These are phyloP conservation scores for Williopsis jadinii DNA, from an alignment of 1,139 yeast genomes.

Conservation along the genomic window DNA sequence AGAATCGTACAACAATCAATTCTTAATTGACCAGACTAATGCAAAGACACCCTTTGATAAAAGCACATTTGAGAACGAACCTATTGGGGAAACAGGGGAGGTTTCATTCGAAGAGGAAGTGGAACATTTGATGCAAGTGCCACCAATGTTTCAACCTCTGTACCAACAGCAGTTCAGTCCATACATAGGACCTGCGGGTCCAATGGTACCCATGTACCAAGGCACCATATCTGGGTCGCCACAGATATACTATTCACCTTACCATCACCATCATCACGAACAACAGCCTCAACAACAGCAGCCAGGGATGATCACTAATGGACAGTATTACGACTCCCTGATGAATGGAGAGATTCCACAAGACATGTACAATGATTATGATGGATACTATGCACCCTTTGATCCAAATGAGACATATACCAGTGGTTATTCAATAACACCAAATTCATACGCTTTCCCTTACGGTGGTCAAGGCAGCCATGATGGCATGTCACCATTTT, in stretches of 20 bases:
- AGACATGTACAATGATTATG: constrained; percentile 11
- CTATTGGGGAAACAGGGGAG: too few relatives aligned
- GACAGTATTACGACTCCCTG: constrained; percentile 25
- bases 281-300: constrained; percentile 12
- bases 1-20: constrained; percentile 35
- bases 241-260: constrained; percentile 2
- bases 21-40: constrained; percentile 42
- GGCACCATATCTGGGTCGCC: background rate
- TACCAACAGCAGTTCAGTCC: background rate
- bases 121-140: too few relatives aligned
- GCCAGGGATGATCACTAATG: constrained; percentile 21
- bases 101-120: too few relatives aligned
- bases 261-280: constrained; percentile 10
- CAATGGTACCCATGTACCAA: too few relatives aligned
- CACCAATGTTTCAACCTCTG: background rate
- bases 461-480: too few relatives aligned
- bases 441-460: background rate
- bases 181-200: too few relatives aligned
- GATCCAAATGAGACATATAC: too few relatives aligned
- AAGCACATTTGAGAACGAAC: constrained; percentile 10
- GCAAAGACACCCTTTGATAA: constrained; percentile 28
- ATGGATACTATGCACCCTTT: constrained; percentile 2
- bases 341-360: constrained; percentile 14
- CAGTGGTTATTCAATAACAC: background rate
- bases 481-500: constrained; percentile 20